These are phyloP conservation scores for Tagetes erecta DNA, from an alignment of 129 eudicot species.

Conservation along the genomic window DNA sequence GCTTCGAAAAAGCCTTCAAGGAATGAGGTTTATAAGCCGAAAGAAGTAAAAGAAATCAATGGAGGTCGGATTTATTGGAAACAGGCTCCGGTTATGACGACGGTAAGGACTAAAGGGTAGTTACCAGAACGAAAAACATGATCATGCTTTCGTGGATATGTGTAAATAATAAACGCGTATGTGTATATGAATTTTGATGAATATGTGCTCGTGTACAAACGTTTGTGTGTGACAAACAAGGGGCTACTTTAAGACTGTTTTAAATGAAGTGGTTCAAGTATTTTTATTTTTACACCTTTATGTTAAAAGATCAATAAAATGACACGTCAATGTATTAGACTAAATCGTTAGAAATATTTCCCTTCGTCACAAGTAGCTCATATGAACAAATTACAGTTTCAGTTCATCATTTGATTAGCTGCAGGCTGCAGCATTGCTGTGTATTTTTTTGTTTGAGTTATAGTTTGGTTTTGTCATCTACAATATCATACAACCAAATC, in stretches of 20 bases:
- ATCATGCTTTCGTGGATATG: conserved; percentile 16
- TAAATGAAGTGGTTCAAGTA: not conserved
- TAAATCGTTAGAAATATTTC: too few species aligned
- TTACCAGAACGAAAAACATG: not conserved
- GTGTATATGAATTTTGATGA: conserved; percentile 36
- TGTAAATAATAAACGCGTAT: conserved; percentile 36
- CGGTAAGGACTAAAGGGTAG: conserved; percentile 23
- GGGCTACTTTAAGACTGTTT: conserved; percentile 21
- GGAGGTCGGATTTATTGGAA: conserved; percentile 55
- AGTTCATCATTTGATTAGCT: too few species aligned
- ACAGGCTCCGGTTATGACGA: conserved; percentile 43
- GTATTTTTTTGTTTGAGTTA: too few species aligned
- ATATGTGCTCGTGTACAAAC: conserved; percentile 26
- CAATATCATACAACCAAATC: too few species aligned
- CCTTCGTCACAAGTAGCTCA: too few species aligned
- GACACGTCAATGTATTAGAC: too few species aligned
- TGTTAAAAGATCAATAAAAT: not conserved
- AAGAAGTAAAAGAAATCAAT: conserved; percentile 39
- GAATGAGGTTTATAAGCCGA: conserved; percentile 35
- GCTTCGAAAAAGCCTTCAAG: conserved; percentile 46
- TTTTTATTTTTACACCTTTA: not conserved
- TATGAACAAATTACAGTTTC: too few species aligned
- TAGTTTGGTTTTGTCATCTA: too few species aligned
- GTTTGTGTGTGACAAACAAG: conserved; percentile 34
- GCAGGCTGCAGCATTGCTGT: too few species aligned